Base-by-base conservation (phyloP, 1,284 basidiomycete genomes). In the Naganishia cerealis region DNA sequence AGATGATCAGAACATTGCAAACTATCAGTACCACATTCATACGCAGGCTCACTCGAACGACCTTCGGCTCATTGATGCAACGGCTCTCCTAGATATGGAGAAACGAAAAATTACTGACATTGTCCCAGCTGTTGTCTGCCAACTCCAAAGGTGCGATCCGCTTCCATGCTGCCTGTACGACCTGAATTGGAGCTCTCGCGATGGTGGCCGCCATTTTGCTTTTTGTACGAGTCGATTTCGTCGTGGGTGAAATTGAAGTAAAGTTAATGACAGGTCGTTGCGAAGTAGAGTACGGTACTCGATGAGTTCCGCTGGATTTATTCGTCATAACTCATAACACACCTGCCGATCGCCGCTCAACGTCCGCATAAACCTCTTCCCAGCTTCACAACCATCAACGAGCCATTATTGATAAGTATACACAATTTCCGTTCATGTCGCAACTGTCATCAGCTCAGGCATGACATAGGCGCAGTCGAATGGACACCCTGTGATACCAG, bases 81-180 rank as follows among this genome's bases (percentile, higher is more conserved):
- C 2, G 43, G 43, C 7, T 15, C n/a, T 46, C 63, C 8, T 66
- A 36, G 18, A n/a, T 43, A n/a, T 18, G 1, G 18, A 48, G 33
- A 52, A n/a, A 21, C 38, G 42, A 42, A 46, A 36, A 9, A 42
- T 69, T 67, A 77, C 89, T 80, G 72, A 94, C 92, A 81, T 94
- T 94, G 76, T 95, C 92, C 92, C 92, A 95, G 72, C 86, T 87
- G 73, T 87, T 73, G 54, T 81, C 92, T 16, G 92, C 92, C 5
- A 94, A 84, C 62, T 86, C 83, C n/a, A 92, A 84, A 6, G 92
- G 92, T 0, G 92, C 91, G 71, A 95, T 89, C 53, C 88, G 86
- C 71, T 81, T 79, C 80, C 80, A 81, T n/a, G 76, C 79, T 36
- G 71, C 65, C 70, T 80, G 79, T 66, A 81, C 72, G 36, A 77